Conservation (phyloP, 768 basidiomycete genomes). For the Russula sp. region DNA sequence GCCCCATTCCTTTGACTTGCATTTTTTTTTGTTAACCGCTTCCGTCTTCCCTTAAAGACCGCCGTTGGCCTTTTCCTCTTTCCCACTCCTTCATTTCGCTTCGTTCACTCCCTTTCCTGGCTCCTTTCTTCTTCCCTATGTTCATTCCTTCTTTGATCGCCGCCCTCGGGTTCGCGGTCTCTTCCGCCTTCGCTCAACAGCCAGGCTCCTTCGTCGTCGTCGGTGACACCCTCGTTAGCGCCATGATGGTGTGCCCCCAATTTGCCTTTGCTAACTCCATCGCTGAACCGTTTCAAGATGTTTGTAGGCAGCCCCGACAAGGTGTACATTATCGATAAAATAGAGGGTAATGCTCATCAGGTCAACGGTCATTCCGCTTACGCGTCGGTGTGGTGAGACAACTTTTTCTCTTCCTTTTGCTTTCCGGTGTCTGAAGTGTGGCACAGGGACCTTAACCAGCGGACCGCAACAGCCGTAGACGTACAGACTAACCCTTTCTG, state of each 20-base stretch:
- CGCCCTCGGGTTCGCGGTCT: neutral
- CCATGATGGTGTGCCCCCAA: slow-evolving; percentile 10
- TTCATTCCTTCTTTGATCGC: slow-evolving; percentile 2
- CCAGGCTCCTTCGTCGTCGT: slow-evolving; percentile 5
- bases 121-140: neutral
- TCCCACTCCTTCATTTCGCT: neutral
- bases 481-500: slow-evolving; percentile 76
- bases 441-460: slow-evolving; percentile 58
- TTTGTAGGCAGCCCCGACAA: slow-evolving; percentile 77
- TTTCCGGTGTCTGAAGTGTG: neutral
- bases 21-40: neutral
- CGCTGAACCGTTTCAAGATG: slow-evolving; percentile 46
- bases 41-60: neutral
- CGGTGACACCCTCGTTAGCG: slow-evolving; percentile 14
- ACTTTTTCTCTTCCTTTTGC: neutral
- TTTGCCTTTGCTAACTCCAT: too few species aligned
- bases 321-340: slow-evolving; percentile 89
- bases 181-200: slow-evolving; percentile 8
- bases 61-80: neutral
- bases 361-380: slow-evolving; percentile 71
- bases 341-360: slow-evolving; percentile 66
- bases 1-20: neutral
- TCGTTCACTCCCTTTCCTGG: neutral
- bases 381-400: slow-evolving; percentile 64
- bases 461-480: slow-evolving; percentile 63